Evolutionary conservation across 2,329 filamentous ascomycete species (phyloP), one percentile per base, ranked within the genome.

Genomic region (Neofusicoccum cordaticola): DNA sequence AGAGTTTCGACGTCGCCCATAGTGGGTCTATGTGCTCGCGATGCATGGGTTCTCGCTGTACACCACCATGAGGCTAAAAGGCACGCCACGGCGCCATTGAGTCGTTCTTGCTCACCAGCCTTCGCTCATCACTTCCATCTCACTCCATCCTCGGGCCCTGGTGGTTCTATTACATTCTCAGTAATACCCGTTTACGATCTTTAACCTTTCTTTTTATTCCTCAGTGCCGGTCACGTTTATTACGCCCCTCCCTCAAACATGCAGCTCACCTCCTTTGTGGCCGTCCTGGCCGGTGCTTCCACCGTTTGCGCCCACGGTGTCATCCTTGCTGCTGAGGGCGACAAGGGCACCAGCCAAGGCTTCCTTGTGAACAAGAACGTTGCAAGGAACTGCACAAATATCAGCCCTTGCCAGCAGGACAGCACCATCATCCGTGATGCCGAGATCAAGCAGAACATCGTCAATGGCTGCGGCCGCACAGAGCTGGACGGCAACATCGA

Each of bases 391-490:
- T 77, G 74, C 67, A 77, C 74, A 0, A 73, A 70, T 37, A 77
- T 77, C 67, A 73, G 69, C 51, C 75, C 75, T 42, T 77, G 75
- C 68, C 75, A 77, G 65, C 75, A 76, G 51, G 75, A 77, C 65
- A 71, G 73, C 1, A 73, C 72, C 63, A 76, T 77, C 63, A 76
- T 77, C 57, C 71, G 75, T 8, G 70, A 77, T 64, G 68, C 68
- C 2, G 75, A 77, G 66, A 77, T 77, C 63, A 71, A 61, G 2
- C 71, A 75, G 39, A 77, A 77, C 68, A 76, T 77, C 37, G 75
- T 77, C 45, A 77, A 77, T 66, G 71, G 69, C 1, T 77, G 75
- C 60, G 75, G 75, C 15, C 69, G 75, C 11, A 77, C 75, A 7
- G 73, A 77, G 65, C 71, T 77, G 51, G 66, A 65, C 15, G 74